These are phyloP conservation scores for Irpex sp. DNA, from an alignment of 1,284 basidiomycete species.

Conservation along the genomic window DNA sequence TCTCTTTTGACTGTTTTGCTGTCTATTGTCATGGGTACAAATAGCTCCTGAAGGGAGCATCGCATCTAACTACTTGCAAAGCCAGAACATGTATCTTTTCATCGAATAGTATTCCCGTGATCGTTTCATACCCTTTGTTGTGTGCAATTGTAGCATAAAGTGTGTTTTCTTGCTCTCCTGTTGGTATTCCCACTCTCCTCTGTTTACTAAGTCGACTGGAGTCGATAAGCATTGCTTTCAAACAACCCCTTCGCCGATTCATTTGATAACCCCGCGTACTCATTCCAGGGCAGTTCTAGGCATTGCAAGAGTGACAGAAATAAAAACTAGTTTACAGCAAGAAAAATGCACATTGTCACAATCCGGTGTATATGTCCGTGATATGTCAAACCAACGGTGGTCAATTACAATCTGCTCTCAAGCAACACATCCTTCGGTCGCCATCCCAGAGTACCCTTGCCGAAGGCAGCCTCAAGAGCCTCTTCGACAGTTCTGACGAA, in stretches of 20 bases:
- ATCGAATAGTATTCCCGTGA: constrained; percentile 6
- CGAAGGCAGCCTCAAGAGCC: constrained; percentile 79
- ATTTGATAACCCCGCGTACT: too few species aligned
- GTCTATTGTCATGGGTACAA: background rate
- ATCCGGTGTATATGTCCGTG: too few species aligned
- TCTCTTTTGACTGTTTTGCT: background rate
- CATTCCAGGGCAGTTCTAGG: too few species aligned
- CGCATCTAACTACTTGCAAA: constrained; percentile 9
- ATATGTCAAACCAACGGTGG: background rate
- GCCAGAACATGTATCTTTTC: constrained; percentile 7
- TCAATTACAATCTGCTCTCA: constrained; percentile 51
- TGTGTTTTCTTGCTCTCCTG: background rate
- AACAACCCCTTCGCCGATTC: too few species aligned
- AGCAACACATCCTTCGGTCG: constrained; percentile 42
- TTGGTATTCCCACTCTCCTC: background rate
- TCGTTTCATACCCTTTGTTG: background rate
- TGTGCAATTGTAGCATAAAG: background rate
- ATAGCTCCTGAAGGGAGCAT: constrained; percentile 15
- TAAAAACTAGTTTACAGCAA: background rate
- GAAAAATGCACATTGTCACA: too few species aligned
- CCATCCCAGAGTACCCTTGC: constrained; percentile 60
- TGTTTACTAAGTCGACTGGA: too few species aligned
- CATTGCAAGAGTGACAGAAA: too few species aligned
- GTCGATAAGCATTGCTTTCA: too few species aligned
- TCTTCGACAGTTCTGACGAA: constrained; percentile 79